phyloP scores from a whole-genome alignment of 1,284 basidiomycete species.

The Naganishia liquefaciens region DNA sequence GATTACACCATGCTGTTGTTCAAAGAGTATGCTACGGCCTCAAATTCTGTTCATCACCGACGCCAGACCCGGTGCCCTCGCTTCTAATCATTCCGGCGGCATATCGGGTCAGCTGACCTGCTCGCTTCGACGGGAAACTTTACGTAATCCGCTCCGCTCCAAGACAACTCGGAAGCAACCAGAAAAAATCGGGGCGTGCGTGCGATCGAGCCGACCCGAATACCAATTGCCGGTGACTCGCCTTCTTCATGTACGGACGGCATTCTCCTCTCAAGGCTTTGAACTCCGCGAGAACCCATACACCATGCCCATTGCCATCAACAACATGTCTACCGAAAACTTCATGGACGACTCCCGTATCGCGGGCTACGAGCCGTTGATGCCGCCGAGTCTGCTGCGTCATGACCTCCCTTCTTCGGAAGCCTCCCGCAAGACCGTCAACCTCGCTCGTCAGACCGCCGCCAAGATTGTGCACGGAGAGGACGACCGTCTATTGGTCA shows the following conservation, averaged over 20 bases:
- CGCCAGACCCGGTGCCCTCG: no score
- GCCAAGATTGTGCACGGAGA: slow-evolving; percentile 77
- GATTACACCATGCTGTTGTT: no score
- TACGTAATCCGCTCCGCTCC: background rate
- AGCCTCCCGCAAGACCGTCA: slow-evolving; percentile 64
- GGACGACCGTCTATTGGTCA: slow-evolving; percentile 81
- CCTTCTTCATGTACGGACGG: background rate
- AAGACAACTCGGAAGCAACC: slow-evolving; percentile 1
- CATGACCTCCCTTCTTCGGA: slow-evolving; percentile 68
- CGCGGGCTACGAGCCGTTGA: slow-evolving; percentile 78
- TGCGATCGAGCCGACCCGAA: slow-evolving; percentile 7
- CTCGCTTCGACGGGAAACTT: background rate
- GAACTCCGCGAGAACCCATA: background rate
- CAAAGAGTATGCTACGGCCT: no score
- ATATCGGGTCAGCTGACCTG: background rate
- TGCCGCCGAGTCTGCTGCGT: slow-evolving; percentile 83
- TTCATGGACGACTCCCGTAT: slow-evolving; percentile 34
- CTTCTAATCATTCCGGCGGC: background rate
- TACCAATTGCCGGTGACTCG: slow-evolving; percentile 3
- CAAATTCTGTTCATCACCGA: no score
- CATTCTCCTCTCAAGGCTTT: background rate
- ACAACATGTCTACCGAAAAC: slow-evolving; percentile 18
- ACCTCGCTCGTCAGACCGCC: slow-evolving; percentile 72
- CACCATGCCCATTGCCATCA: slow-evolving; percentile 12
- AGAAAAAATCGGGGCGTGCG: slow-evolving; percentile 15